Percentiles rank a stretch among this genome's conserved stretches.
Conservation (phyloP, 2,329 filamentous ascomycete species). For the Colletotrichum plurivorum region DNA sequence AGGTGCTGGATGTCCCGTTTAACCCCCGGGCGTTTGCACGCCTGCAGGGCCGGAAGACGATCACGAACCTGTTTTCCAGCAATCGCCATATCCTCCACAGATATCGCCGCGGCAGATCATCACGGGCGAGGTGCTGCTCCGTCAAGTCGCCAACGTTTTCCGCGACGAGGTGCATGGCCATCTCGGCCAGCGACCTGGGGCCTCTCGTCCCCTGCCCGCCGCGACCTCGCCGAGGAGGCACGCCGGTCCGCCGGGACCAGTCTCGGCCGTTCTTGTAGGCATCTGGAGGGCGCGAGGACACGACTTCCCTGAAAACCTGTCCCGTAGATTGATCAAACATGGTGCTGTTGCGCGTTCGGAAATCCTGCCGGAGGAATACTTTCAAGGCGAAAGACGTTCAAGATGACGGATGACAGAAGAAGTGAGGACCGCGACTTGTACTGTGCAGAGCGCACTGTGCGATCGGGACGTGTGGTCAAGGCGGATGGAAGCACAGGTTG, state of each 20-base stretch:
- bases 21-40: neutral
- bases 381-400: too few relatives aligned
- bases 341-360: neutral
- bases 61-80: conserved; percentile 55
- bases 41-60: neutral
- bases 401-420: too few relatives aligned
- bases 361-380: neutral
- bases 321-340: conserved; percentile 54
- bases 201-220: conserved; percentile 47
- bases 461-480: too few relatives aligned
- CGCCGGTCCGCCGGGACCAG: conserved; percentile 53
- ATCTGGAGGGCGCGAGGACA: conserved; percentile 47
- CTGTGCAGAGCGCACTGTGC: too few relatives aligned
- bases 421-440: too few relatives aligned
- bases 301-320: conserved; percentile 56
- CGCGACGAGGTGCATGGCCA: conserved; percentile 54
- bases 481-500: too few relatives aligned
- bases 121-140: conserved; percentile 47
- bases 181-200: conserved; percentile 55
- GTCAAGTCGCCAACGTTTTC: conserved; percentile 54
- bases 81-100: conserved; percentile 57
- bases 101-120: conserved; percentile 51
- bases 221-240: conserved; percentile 43
- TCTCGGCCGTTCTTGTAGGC: conserved; percentile 45
- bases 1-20: neutral